Conservation (phyloP, 2,329 filamentous ascomycete species). For the Arthrobotrys sinensis region DNA sequence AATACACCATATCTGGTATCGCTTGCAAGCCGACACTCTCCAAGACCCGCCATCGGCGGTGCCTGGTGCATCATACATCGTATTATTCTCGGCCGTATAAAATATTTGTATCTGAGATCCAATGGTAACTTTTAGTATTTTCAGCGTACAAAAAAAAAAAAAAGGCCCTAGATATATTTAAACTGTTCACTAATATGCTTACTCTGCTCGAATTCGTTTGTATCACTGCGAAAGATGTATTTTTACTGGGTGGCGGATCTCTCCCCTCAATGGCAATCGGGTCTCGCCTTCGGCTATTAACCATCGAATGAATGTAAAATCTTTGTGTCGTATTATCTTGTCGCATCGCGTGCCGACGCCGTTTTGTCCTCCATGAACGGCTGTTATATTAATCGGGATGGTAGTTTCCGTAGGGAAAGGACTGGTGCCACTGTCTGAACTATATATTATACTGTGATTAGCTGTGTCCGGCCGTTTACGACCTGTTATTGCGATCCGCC, state of each 20-base stretch:
- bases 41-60: slow-evolving; percentile 28
- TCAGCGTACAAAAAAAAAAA: no score
- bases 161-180: not conserved
- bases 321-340: slow-evolving; percentile 43
- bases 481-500: no score
- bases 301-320: slow-evolving; percentile 31
- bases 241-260: slow-evolving; percentile 43
- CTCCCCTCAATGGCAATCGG: slow-evolving; percentile 38
- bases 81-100: slow-evolving; percentile 49
- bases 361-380: slow-evolving; percentile 12
- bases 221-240: slow-evolving; percentile 31
- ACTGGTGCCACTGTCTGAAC: no score
- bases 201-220: slow-evolving; percentile 39
- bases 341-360: slow-evolving; percentile 2
- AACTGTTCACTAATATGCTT: not conserved
- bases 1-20: slow-evolving; percentile 48
- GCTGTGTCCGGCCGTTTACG: not conserved
- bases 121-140: not conserved
- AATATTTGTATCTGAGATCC: slow-evolving; percentile 47
- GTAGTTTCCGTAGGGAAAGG: slow-evolving; percentile 9
- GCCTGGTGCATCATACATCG: slow-evolving; percentile 45
- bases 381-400: slow-evolving; percentile 32
- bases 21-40: slow-evolving; percentile 32
- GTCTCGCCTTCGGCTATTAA: slow-evolving; percentile 7
- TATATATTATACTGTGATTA: not conserved